Conservation (phyloP, 257 asterid species). For the Avicennia marina region DNA sequence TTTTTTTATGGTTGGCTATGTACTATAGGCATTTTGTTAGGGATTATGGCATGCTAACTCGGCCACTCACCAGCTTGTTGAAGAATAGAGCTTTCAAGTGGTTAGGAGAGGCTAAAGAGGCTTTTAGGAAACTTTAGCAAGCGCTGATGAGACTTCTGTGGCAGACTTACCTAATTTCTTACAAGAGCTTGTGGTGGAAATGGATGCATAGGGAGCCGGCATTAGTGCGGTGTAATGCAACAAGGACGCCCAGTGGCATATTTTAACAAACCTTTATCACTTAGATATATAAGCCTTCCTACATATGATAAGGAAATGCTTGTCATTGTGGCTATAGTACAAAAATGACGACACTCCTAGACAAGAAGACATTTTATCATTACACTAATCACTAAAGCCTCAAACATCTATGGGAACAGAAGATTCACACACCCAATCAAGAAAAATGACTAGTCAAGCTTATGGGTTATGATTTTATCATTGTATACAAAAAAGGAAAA, state of each 20-base stretch:
- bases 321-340: no score
- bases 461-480: no score
- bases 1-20: neutral
- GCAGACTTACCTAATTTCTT: neutral
- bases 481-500: no score
- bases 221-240: neutral
- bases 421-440: no score
- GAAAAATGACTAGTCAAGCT: no score
- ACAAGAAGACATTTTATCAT: neutral
- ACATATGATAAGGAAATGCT: neutral
- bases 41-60: neutral
- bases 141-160: neutral
- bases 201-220: neutral
- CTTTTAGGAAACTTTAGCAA: neutral
- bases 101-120: neutral
- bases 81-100: neutral
- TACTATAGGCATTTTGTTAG: neutral
- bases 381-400: neutral
- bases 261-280: neutral
- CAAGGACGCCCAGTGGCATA: neutral
- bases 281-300: neutral
- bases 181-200: neutral
- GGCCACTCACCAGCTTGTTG: neutral
- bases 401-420: no score
- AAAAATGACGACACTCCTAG: neutral